Base-by-base conservation (phyloP, 768 basidiomycete species). In the Leccinellum rugosiceps region DNA sequence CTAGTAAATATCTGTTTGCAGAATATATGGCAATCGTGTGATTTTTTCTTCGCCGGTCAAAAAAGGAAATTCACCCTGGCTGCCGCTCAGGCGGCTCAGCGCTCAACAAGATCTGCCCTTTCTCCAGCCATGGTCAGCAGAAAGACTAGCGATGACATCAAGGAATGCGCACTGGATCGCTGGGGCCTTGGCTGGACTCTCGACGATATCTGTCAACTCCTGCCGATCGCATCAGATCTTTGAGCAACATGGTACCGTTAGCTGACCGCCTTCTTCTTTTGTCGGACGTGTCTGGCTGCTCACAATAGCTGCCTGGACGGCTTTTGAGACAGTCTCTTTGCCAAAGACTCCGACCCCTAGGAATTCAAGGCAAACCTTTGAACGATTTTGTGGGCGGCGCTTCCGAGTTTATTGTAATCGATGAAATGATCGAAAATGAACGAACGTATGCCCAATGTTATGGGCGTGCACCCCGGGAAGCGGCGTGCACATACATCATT, bases 341-440 rank as follows among this genome's bases (percentile, higher is more conserved):
- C n/a, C n/a, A n/a, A n/a, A n/a, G n/a, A n/a, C n/a, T n/a, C n/a
- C n/a, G n/a, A n/a, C n/a, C n/a, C n/a, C n/a, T n/a, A 54, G 5
- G 50, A 61, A 7, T 57, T 57, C 56, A 50, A 50, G 23, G 11
- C 19, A 1, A 59, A 34, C 30, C 51, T 59, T 41, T 47, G 19
- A 52, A 48, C 25, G 0, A 26, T 0, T 53, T 56, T 10, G 2
- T 56, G 9, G 54, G 46, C 2, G 50, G 56, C n/a, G 54, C 45
- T 1, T 53, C 47, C 4, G 51, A 59, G 19, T 56, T 56, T 14
- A 41, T 59, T 3, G 25, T 59, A 1, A 25, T 59, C 3, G 51
- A 73, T 43, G 55, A 44, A 23, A 44, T 21, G 2, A 44, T 4
- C 43, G 23, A 44, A 23, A 44, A 44, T 6, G 43, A 44, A 4